Conservation (phyloP, 2,329 filamentous ascomycete genomes). For the Arthrobotrys entomopaga region DNA sequence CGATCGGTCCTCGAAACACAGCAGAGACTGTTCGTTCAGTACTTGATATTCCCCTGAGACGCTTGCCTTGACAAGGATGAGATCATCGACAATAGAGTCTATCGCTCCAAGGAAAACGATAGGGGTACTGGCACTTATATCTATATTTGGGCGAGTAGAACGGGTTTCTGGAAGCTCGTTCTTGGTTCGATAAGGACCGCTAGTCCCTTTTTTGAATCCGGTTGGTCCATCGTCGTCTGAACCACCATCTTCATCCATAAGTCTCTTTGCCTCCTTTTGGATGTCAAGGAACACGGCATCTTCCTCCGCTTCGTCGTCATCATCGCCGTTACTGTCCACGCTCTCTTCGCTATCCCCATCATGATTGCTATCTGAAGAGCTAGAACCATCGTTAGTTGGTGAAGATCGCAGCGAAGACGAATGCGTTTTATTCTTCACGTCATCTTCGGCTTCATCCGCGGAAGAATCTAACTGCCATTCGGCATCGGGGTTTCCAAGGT, state of each 20-base stretch:
- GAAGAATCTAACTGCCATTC: slow-evolving; percentile 89
- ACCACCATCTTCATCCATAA: slow-evolving; percentile 83
- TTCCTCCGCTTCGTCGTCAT: slow-evolving; percentile 67
- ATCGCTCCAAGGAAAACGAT: slow-evolving; percentile 80
- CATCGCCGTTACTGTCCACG: slow-evolving; percentile 71
- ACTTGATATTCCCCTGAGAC: slow-evolving; percentile 84
- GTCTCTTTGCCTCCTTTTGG: slow-evolving; percentile 79
- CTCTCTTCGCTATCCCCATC: slow-evolving; percentile 61
- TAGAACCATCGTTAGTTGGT: slow-evolving; percentile 57
- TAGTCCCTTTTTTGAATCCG: slow-evolving; percentile 64
- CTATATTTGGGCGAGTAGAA: slow-evolving; percentile 71
- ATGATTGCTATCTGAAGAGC: slow-evolving; percentile 66
- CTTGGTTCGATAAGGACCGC: slow-evolving; percentile 75
- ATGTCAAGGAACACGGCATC: slow-evolving; percentile 76
- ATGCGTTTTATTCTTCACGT: background rate
- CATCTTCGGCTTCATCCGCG: slow-evolving; percentile 68
- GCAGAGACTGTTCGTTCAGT: slow-evolving; percentile 81
- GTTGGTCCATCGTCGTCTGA: slow-evolving; percentile 78
- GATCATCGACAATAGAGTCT: slow-evolving; percentile 80
- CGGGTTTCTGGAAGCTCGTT: slow-evolving; percentile 74
- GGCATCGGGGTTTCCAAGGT: slow-evolving; percentile 68
- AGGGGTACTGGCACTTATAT: slow-evolving; percentile 79
- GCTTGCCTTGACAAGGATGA: slow-evolving; percentile 80
- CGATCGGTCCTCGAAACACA: slow-evolving; percentile 79
- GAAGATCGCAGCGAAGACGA: slow-evolving; percentile 67